Evolutionary conservation across 2,329 filamentous ascomycete species (phyloP).

Genomic region (Talaromyces sp.): DNA sequence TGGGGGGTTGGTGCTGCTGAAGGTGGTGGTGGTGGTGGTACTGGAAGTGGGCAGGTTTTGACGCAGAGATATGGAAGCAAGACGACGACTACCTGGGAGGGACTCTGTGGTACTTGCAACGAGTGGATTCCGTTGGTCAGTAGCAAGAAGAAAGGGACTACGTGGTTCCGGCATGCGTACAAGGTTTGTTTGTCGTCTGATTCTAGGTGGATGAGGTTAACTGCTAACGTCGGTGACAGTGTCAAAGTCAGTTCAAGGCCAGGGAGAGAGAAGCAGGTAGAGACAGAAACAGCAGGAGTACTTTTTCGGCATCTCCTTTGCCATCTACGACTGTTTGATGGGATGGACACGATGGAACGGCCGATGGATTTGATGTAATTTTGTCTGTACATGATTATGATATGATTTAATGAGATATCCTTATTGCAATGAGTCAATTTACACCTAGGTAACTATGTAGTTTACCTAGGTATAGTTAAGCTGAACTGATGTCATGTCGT

Average conservation of each 20-base stretch:
- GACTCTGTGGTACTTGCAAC: conserved; percentile 38
- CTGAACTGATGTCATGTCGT: too few relatives aligned
- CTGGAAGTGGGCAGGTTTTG: background rate
- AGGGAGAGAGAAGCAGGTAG: conserved; percentile 64
- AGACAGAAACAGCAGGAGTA: conserved; percentile 58
- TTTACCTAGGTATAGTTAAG: too few relatives aligned
- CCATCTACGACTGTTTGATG: conserved; percentile 4
- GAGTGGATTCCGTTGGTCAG: conserved; percentile 48
- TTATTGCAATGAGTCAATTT: background rate
- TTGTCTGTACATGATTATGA: conserved; percentile 5
- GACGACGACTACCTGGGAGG: conserved; percentile 51
- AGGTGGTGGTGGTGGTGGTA: background rate
- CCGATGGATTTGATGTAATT: background rate
- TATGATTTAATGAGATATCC: background rate
- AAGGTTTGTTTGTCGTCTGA: conserved; percentile 59
- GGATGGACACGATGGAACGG: background rate
- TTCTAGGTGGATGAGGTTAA: background rate
- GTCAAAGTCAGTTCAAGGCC: conserved; percentile 69
- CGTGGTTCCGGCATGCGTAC: conserved; percentile 87
- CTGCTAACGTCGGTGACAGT: conserved; percentile 44
- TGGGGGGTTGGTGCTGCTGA: background rate
- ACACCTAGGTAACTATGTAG: too few relatives aligned
- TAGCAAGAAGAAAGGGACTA: conserved; percentile 89
- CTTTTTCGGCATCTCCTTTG: conserved; percentile 34
- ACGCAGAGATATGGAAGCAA: background rate